Evolutionary conservation across 148 eudicot genomes (phyloP).

Genomic region (Beta vulgaris): DNA sequence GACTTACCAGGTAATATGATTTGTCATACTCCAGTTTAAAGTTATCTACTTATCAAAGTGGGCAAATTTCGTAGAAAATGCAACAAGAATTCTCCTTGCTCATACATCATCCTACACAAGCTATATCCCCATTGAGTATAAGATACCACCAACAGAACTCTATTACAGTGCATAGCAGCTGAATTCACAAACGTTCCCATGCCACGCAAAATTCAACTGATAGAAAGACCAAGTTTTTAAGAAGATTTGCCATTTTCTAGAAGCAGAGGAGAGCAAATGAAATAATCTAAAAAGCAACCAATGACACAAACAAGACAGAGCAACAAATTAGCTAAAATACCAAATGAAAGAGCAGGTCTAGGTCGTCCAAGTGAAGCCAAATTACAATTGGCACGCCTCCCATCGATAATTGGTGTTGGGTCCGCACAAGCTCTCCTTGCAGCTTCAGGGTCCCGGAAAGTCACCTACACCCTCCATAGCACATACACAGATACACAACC

Average conservation of each 20-base stretch:
- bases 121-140: background rate
- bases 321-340: constrained; percentile 33
- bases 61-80: no score
- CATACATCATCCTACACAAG: background rate
- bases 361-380: constrained; percentile 95
- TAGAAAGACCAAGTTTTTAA: background rate
- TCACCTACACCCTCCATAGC: constrained; percentile 87
- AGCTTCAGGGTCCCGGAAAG: constrained; percentile 93
- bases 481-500: constrained; percentile 33
- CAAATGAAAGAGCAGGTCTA: constrained; percentile 55
- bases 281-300: background rate
- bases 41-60: no score
- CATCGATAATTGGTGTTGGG: constrained; percentile 91
- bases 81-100: background rate
- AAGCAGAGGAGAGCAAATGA: background rate
- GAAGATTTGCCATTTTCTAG: background rate
- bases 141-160: background rate
- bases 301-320: background rate
- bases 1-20: background rate
- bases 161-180: background rate
- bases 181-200: background rate
- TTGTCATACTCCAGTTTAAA: no score
- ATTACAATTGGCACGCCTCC: constrained; percentile 93
- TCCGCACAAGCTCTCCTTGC: constrained; percentile 88
- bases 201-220: background rate